Base-by-base conservation (phyloP, 108 stramenopile genomes). In the Nitzschia sp. region DNA sequence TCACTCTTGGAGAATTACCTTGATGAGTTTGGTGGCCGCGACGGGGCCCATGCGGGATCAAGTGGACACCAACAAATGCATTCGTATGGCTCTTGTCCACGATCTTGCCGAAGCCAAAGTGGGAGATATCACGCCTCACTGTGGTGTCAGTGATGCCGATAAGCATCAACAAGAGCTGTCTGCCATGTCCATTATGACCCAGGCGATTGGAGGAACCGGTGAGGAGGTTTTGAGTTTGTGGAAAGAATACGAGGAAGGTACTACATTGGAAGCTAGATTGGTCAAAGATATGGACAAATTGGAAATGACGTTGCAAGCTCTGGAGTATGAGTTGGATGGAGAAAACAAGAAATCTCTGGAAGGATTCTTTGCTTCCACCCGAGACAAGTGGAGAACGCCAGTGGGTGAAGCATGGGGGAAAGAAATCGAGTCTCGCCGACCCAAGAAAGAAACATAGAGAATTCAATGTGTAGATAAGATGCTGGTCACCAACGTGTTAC, bases 271-370 rank as follows among this genome's bases (percentile, higher is more conserved):
- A 65, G 79, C 90, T 8, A 65, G 56, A 40, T 61, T 86, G 9
- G 73, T 83, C 42, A 91, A 91, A 65, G 90, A 94, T 64, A 78
- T 94, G 60, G 93, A 94, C 65, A 89, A 89, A 52, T 78, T 89
- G 57, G 93, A 94, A 76, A 94, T 94, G 90, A 83, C 89, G 43
- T 65, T 94, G 63, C 88, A 89, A 58, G 93, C 93, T 14, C 67
- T 81, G 38, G 90, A 89, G 67, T 94, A 94, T 63, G 93, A 94
- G 72, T 53, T 70, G 11, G 83, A 87, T 37, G 73, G 66, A 9
- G 40, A 68, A 20, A 75, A 75, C 52, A 38, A 44, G 15, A 53
- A 75, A 41, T 75, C 73, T n/a, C 56, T 75, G 43, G 73, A 75
- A 51, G 73, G 73, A 1, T 87, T 87, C 52, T 87, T 87, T 70